Percentiles rank a stretch among this genome's conserved stretches.
These are phyloP conservation scores for Solanum pinnatisectum DNA, from an alignment of 257 asterid genomes.

Conservation along the genomic window DNA sequence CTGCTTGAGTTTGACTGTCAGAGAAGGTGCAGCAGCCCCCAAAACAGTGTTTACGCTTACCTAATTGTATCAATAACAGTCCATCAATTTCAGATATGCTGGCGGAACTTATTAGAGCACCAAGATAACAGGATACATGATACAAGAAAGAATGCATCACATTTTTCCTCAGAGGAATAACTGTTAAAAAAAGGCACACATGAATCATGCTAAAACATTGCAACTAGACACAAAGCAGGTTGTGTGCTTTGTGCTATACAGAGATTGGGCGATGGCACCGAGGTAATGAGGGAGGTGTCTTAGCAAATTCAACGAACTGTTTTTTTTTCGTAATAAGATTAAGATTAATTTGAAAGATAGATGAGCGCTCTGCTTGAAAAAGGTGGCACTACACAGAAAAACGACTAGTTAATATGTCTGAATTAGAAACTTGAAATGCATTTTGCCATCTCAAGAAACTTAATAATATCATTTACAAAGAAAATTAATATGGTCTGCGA, in stretches of 20 bases:
- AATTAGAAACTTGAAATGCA: neutral
- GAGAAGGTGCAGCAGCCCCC: constrained; percentile 73
- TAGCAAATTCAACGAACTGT: neutral
- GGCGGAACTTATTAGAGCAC: neutral
- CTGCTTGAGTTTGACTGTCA: constrained; percentile 83
- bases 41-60: constrained; percentile 70
- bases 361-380: neutral
- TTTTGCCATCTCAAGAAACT: neutral
- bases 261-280: neutral
- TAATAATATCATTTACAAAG: neutral
- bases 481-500: neutral
- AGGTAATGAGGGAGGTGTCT: neutral
- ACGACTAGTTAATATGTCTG: neutral
- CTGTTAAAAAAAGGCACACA: neutral
- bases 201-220: neutral
- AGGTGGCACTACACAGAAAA: neutral
- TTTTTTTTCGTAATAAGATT: neutral
- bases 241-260: neutral
- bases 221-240: neutral
- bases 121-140: neutral
- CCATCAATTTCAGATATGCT: neutral
- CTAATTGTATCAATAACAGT: constrained; percentile 24
- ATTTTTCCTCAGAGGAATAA: neutral
- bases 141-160: neutral
- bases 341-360: neutral